These are phyloP conservation scores for Xylaria longipes DNA, from an alignment of 495 filamentous ascomycete species.

Conservation along the genomic window DNA sequence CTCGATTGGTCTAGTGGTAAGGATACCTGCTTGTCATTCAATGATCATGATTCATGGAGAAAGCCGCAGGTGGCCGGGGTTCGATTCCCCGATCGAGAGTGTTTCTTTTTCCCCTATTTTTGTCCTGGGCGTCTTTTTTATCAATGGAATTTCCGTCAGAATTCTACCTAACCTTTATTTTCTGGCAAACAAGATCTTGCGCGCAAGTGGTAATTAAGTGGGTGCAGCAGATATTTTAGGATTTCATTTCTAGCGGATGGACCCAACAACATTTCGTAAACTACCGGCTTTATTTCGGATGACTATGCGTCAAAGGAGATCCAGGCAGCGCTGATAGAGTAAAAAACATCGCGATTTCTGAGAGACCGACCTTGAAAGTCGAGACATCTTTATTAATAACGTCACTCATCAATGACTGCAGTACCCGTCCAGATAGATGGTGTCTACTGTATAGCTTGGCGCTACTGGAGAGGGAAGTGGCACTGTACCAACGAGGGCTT, in stretches of 20 bases:
- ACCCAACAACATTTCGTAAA: too few relatives aligned
- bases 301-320: not conserved
- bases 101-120: not conserved
- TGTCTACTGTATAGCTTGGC: not conserved
- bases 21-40: slow-evolving; percentile 24
- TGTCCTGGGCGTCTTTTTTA: not conserved
- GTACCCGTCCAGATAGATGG: not conserved
- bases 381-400: not conserved
- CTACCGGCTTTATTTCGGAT: not conserved
- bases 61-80: slow-evolving; percentile 47
- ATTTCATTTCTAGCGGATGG: too few relatives aligned
- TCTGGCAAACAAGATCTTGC: too few relatives aligned
- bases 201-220: too few relatives aligned
- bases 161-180: too few relatives aligned
- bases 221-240: too few relatives aligned
- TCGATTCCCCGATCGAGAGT: slow-evolving; percentile 52
- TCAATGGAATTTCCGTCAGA: not conserved
- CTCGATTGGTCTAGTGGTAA: slow-evolving; percentile 26
- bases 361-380: not conserved
- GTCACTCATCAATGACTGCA: not conserved
- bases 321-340: too few relatives aligned
- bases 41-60: not conserved
- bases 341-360: not conserved
- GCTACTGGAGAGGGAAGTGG: not conserved
- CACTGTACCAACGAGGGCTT: not conserved